Evolutionary conservation across 352 stramenopile species (phyloP), one percentile per base, ranked within the genome.

Genomic region (Pythium rhizo-oryzae): DNA sequence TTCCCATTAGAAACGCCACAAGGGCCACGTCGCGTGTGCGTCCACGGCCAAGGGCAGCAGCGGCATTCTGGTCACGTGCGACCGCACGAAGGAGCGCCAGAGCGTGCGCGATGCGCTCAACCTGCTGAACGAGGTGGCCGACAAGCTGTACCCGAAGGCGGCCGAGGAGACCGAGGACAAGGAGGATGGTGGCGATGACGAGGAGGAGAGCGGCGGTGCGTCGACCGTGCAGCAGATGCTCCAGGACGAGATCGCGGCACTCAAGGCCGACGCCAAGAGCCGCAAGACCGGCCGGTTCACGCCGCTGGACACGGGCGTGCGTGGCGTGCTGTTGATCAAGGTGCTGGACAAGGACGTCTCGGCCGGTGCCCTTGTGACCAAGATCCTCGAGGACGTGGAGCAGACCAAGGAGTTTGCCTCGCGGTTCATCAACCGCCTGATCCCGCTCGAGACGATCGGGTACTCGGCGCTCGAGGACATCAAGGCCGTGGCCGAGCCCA

Each of bases 61-160:
- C 11, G 85, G 74, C 55, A 74, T 93, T 28, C 70, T 93, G 9
- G 79, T 93, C 46, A 93, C 83, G 30, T 93, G 85, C 55, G 85
- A 93, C 59, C 85, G 83, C 65, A 91, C 77, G 21, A 91, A 90
- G 64, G 85, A 93, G 70, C 79, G 82, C 44, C 85, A 89, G 70
- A 86, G 79, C 57, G 82, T 92, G 41, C 74, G 77, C 15, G 84
- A 93, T 51, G 82, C 84, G 39, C 77, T 93, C 19, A 92, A 92
- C 61, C 71, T 93, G 37, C 63, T 93, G 18, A 93, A 92, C 65
- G 85, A 92, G 21, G 77, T 78, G n/a, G 85, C 81, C 1, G 82
- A 93, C 59, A 81, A 81, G 50, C 78, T 78, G 52, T 93, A 85
- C 55, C 81, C 82, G 1, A 65, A 63, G 43, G 49, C 28, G 46